These are phyloP conservation scores for Neurospora pannonica DNA, from an alignment of 495 filamentous ascomycete genomes.

Conservation along the genomic window DNA sequence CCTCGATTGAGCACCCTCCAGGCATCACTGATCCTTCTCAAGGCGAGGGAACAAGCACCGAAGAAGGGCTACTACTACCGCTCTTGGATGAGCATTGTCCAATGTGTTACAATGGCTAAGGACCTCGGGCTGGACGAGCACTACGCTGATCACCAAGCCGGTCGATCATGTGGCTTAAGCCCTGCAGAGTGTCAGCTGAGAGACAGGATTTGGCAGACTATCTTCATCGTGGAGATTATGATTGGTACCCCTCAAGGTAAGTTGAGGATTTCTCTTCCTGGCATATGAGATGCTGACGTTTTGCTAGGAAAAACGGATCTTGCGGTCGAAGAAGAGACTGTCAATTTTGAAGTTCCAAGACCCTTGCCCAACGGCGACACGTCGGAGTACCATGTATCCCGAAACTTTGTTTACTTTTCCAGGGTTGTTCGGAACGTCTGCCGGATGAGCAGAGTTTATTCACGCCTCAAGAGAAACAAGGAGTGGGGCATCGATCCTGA, in stretches of 20 bases:
- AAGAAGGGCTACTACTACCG: constrained; percentile 95
- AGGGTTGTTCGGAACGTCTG: constrained; percentile 70
- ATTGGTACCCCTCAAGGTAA: constrained; percentile 90
- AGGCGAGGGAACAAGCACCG: constrained; percentile 83
- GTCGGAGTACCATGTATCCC: constrained; percentile 64
- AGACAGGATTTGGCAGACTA: constrained; percentile 82
- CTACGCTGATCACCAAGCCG: constrained; percentile 62
- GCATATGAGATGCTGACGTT: constrained; percentile 17
- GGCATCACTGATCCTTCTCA: constrained; percentile 76
- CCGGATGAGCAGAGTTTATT: constrained; percentile 63
- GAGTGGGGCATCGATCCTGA: constrained; percentile 86
- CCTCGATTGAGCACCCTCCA: constrained; percentile 91
- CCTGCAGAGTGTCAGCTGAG: constrained; percentile 71
- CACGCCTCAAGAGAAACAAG: constrained; percentile 69
- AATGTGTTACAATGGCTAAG: constrained; percentile 83
- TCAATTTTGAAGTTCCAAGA: constrained; percentile 63
- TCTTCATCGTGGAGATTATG: constrained; percentile 85
- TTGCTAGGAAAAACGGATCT: constrained; percentile 69
- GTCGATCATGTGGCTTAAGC: constrained; percentile 56
- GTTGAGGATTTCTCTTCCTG: not conserved
- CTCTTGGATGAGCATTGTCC: constrained; percentile 96
- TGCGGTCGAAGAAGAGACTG: constrained; percentile 60
- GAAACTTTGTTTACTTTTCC: constrained; percentile 75
- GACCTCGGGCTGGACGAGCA: constrained; percentile 90
- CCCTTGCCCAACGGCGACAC: constrained; percentile 60